Conservation (phyloP, 2,329 filamentous ascomycete genomes). For the Claviceps lovelessii region DNA sequence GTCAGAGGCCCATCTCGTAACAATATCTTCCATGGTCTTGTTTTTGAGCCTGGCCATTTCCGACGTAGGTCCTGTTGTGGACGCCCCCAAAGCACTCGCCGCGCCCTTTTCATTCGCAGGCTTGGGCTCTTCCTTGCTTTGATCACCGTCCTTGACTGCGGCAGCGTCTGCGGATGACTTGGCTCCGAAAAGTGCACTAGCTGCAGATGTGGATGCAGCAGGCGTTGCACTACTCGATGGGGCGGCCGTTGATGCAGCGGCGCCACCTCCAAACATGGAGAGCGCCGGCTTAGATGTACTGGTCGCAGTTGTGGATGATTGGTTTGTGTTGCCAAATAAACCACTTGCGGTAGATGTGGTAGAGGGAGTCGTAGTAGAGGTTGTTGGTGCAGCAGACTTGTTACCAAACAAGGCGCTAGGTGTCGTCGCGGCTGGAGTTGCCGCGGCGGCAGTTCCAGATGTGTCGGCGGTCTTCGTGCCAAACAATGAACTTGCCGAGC, state of each 20-base stretch:
- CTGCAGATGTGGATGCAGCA: slow-evolving; percentile 11
- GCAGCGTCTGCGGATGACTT: slow-evolving; percentile 18
- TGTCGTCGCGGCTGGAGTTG: slow-evolving; percentile 10
- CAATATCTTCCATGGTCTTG: slow-evolving; percentile 98
- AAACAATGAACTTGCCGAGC: slow-evolving; percentile 21
- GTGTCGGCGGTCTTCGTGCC: slow-evolving; percentile 25
- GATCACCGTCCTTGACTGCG: slow-evolving; percentile 8
- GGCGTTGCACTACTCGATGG: slow-evolving; percentile 16
- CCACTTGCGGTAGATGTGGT: background rate
- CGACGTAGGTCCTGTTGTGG: slow-evolving; percentile 67
- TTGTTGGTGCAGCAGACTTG: slow-evolving; percentile 14
- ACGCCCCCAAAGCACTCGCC: slow-evolving; percentile 44
- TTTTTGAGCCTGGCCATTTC: slow-evolving; percentile 87
- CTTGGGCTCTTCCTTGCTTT: slow-evolving; percentile 16
- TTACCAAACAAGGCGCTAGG: slow-evolving; percentile 20
- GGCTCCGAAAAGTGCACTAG: slow-evolving; percentile 18
- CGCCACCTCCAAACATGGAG: slow-evolving; percentile 10
- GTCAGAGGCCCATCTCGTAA: slow-evolving; percentile 91
- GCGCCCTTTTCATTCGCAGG: slow-evolving; percentile 16
- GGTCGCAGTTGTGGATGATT: slow-evolving; percentile 6
- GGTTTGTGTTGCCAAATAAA: slow-evolving; percentile 16
- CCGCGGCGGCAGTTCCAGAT: slow-evolving; percentile 16
- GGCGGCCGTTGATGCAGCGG: slow-evolving; percentile 13
- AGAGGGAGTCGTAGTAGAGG: slow-evolving; percentile 12
- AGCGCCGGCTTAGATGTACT: slow-evolving; percentile 7